These are phyloP conservation scores for Helichrysum umbraculigerum DNA, from an alignment of 129 eudicot species.

Conservation along the genomic window DNA sequence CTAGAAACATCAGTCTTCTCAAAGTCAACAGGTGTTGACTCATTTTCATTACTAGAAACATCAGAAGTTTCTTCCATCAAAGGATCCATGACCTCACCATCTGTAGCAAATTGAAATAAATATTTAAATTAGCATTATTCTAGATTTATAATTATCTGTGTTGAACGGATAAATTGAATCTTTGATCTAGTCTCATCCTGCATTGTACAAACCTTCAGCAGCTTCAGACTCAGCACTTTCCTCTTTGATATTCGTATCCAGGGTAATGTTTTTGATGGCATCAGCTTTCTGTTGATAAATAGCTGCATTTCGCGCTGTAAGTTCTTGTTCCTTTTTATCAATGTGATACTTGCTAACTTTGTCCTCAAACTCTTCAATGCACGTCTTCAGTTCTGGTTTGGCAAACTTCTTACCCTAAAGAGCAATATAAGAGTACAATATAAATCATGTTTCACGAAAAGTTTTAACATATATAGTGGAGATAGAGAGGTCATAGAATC, in stretches of 20 bases:
- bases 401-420: conserved; percentile 90
- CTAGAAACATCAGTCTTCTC: conserved; percentile 20
- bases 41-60: conserved; percentile 2
- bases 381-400: conserved; percentile 75
- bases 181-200: background rate
- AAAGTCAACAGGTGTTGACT: conserved; percentile 13
- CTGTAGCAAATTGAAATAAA: conserved; percentile 34
- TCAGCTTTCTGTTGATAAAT: conserved; percentile 67
- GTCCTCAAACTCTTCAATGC: conserved; percentile 90
- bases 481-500: background rate
- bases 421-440: conserved; percentile 8
- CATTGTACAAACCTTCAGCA: conserved; percentile 52
- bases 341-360: conserved; percentile 66
- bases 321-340: conserved; percentile 88
- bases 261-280: conserved; percentile 47
- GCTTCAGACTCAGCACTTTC: conserved; percentile 52
- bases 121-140: background rate
- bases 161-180: background rate
- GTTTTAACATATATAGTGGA: background rate
- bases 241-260: conserved; percentile 36
- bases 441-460: background rate
- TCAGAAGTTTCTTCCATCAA: conserved; percentile 31
- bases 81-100: conserved; percentile 54
- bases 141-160: background rate
- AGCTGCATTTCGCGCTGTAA: conserved; percentile 86